Evolutionary conservation across 73 alveolate species (phyloP).

Genomic region (Loxodes magnus): DNA sequence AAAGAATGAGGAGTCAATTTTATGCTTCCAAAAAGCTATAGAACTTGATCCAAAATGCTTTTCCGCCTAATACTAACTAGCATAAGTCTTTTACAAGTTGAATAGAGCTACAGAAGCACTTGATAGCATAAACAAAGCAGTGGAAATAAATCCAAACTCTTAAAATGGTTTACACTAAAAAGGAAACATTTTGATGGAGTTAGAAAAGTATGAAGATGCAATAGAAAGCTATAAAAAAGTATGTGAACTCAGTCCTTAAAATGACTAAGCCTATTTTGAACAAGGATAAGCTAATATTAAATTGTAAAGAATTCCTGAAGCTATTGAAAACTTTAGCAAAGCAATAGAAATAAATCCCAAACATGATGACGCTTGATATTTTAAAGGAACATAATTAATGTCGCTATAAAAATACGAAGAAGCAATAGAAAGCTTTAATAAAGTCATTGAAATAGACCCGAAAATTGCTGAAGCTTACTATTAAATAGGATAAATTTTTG

Average conservation of each 20-base stretch:
- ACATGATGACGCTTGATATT: background rate
- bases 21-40: too few species aligned
- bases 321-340: conserved; percentile 2
- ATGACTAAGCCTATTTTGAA: background rate
- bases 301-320: background rate
- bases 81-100: background rate
- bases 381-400: background rate
- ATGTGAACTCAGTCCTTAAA: background rate
- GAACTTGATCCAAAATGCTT: too few species aligned
- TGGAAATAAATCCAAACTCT: background rate
- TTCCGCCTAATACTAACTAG: too few species aligned
- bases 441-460: conserved; percentile 5
- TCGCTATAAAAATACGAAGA: background rate
- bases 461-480: background rate
- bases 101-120: background rate
- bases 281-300: background rate
- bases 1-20: too few species aligned
- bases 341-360: conserved; percentile 2
- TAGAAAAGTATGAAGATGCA: background rate
- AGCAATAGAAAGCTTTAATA: background rate
- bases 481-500: background rate
- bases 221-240: too few species aligned
- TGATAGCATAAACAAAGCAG: conserved; percentile 3
- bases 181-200: background rate
- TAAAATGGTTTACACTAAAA: background rate